These are phyloP conservation scores for Vanrija pseudolonga DNA, from an alignment of 1,284 basidiomycete genomes.

Conservation along the genomic window DNA sequence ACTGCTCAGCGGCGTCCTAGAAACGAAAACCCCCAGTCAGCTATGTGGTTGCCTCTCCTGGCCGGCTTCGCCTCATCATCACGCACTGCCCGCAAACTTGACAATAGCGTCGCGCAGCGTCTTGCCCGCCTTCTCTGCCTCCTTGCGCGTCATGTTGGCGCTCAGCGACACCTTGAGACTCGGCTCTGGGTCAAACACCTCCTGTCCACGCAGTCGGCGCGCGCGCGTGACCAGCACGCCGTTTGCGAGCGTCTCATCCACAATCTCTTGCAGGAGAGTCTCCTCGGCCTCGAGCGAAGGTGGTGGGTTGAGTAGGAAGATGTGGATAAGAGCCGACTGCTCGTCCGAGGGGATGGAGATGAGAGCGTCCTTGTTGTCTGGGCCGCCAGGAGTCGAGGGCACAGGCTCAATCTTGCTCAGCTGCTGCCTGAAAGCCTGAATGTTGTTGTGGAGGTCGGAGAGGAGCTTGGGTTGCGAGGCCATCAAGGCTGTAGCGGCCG, in stretches of 20 bases:
- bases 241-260: conserved; percentile 72
- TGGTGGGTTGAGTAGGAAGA: conserved; percentile 58
- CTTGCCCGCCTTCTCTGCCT: conserved; percentile 80
- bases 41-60: too few species aligned
- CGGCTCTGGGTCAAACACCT: conserved; percentile 76
- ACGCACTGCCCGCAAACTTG: conserved; percentile 56
- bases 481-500: conserved; percentile 76
- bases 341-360: conserved; percentile 81
- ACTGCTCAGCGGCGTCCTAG: too few species aligned
- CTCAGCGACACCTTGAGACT: conserved; percentile 79
- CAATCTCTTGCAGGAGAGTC: conserved; percentile 74
- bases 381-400: conserved; percentile 1
- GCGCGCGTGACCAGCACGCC: conserved; percentile 79
- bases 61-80: too few species aligned
- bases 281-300: conserved; percentile 67
- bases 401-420: conserved; percentile 63
- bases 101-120: conserved; percentile 70
- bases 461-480: conserved; percentile 70
- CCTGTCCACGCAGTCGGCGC: conserved; percentile 74
- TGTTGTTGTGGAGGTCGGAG: conserved; percentile 72
- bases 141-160: conserved; percentile 76
- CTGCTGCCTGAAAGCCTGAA: conserved; percentile 66
- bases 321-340: conserved; percentile 81
- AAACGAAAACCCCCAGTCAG: too few species aligned
- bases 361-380: conserved; percentile 55